A percentile compares a stretch with the other conserved stretches of the same genome.
Evolutionary conservation across 257 asterid genomes (phyloP).

Genomic region (Gentiana macrophylla): DNA sequence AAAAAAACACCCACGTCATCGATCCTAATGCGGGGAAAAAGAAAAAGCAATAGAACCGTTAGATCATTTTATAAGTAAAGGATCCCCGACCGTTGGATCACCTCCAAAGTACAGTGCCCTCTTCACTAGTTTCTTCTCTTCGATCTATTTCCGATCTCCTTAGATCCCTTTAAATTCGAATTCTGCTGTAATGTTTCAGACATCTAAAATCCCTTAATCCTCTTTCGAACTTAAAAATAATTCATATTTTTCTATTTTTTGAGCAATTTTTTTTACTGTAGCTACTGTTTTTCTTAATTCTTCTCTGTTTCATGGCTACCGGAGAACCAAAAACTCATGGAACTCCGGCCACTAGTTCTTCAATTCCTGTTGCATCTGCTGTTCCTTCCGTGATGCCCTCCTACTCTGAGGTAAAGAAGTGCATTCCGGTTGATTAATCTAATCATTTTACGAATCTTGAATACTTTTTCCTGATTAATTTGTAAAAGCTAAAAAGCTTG

Average conservation of each 20-base stretch:
- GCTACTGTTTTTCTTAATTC: not conserved
- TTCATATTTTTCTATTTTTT: not conserved
- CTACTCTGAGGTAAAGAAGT: constrained; percentile 45
- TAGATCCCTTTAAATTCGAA: constrained; percentile 44
- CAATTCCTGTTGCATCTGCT: not conserved
- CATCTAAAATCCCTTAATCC: constrained; percentile 15
- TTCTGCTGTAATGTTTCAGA: constrained; percentile 3
- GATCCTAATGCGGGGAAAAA: constrained; percentile 22
- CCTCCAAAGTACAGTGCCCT: constrained; percentile 5
- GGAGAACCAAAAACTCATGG: constrained; percentile 24
- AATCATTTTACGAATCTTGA: too few relatives aligned
- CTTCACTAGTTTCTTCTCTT: constrained; percentile 3
- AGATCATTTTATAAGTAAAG: constrained; percentile 11
- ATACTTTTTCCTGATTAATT: not conserved
- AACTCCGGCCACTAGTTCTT: constrained; percentile 17
- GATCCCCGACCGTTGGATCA: constrained; percentile 57
- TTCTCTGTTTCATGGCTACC: constrained; percentile 33
- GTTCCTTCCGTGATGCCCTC: constrained; percentile 24
- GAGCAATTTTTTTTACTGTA: not conserved
- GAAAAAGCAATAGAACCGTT: constrained; percentile 7
- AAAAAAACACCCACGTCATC: constrained; percentile 40
- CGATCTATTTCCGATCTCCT: constrained; percentile 25
- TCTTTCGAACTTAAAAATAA: not conserved
- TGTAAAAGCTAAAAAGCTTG: not conserved
- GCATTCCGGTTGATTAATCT: not conserved